Conservation (phyloP, 192 early-diverging fungal species). For the Jimgerdemannia lactiflua region DNA sequence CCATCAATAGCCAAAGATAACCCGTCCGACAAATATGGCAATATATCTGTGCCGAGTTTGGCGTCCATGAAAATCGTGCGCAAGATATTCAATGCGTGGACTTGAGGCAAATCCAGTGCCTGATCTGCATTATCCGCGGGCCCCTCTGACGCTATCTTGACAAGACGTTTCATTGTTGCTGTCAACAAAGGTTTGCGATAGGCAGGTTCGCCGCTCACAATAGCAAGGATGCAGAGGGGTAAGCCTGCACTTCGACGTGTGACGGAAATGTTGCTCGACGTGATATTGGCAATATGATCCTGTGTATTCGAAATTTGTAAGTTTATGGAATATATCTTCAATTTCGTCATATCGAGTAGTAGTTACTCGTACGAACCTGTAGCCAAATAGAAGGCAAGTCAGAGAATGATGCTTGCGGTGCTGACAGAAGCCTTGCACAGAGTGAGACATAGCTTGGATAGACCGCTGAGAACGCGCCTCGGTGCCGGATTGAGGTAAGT, state of each 20-base stretch:
- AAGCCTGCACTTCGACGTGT: constrained; percentile 91
- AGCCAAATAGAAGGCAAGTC: constrained; percentile 71
- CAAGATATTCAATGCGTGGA: constrained; percentile 92
- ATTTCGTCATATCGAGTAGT: no score
- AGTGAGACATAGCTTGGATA: constrained; percentile 74
- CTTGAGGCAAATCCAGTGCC: constrained; percentile 82
- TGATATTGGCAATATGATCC: constrained; percentile 72
- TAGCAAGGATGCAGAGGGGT: constrained; percentile 83
- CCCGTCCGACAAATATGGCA: constrained; percentile 74
- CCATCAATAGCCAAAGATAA: constrained; percentile 78
- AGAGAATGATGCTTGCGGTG: constrained; percentile 44
- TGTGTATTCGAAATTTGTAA: neutral
- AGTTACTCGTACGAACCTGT: constrained; percentile 33
- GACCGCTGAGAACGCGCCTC: constrained; percentile 89
- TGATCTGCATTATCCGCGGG: constrained; percentile 50
- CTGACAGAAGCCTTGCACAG: constrained; percentile 66
- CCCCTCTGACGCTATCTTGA: constrained; percentile 54
- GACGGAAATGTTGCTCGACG: constrained; percentile 75
- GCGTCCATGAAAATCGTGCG: constrained; percentile 81
- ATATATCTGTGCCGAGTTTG: constrained; percentile 66
- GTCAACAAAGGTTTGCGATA: constrained; percentile 58
- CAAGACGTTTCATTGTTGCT: constrained; percentile 63
- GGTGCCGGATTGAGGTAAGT: constrained; percentile 80
- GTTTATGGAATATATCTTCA: no score
- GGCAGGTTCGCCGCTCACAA: constrained; percentile 67